Base-by-base conservation (phyloP, 2,329 filamentous ascomycete species). In the Sordariomycetes sp. region DNA sequence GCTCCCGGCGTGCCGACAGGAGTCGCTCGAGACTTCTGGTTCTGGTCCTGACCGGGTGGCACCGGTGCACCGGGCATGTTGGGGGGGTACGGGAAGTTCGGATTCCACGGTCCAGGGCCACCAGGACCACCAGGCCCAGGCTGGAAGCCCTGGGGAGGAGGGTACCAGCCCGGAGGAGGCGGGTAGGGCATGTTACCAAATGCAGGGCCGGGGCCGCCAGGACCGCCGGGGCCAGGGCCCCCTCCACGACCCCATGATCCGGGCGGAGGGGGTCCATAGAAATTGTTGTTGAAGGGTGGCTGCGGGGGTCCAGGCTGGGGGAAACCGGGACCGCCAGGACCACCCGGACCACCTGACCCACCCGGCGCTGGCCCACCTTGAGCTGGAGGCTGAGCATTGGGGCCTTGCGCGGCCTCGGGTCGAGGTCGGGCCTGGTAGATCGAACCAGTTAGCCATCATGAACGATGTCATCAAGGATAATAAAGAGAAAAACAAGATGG, bases 101-200 rank as follows among this genome's bases (percentile, higher is more conserved):
- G 34, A 18, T 72, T 75, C 79, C 78, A 83, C 32, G 82, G 83
- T 16, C 81, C 83, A 22, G 81, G 82, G 6, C 83, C 86, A 51
- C 64, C 64, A 37, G 69, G 66, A 11, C 83, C 86, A 51, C 64
- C 64, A 37, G 69, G 66, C 11, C 72, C 77, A 61, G 81, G 85
- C 37, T 85, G 87, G 64, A 90, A 94, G 28, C 85, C 86, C 71
- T 89, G 88, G 7, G 86, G 87, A 10, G 85, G 83, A 63, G 87
- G 88, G 68, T 86, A 93, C 88, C 90, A 95, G 59, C 87, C 88
- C 25, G 83, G 83, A 53, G 85, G 88, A 18, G 85, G 86, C 62
- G 88, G 88, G 69, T 63, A 95, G 1, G 87, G 87, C 80, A 90
- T 87, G 63, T 85, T 85, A 63, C 84, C 84, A 65, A 87, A 90